phyloP scores from a whole-genome alignment of 1,139 yeast genomes.

The Lodderomyces orthopsilosis region DNA sequence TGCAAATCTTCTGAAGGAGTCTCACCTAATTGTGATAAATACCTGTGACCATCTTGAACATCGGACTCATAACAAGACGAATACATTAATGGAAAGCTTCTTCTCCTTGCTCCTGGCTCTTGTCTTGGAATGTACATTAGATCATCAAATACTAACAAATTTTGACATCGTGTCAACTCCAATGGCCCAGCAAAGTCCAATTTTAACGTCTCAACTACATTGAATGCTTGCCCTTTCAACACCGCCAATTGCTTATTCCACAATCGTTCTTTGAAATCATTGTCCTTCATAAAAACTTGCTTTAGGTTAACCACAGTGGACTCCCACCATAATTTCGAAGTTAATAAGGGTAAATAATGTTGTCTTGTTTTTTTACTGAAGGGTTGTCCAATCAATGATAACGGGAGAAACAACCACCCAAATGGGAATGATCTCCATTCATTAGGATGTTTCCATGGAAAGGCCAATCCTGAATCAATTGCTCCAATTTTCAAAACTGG shows the following conservation, averaged over 20 bases:
- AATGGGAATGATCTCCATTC: slow-evolving; percentile 81
- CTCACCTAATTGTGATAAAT: not conserved
- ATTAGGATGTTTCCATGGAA: slow-evolving; percentile 84
- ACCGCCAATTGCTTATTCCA: slow-evolving; percentile 71
- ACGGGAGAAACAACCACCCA: slow-evolving; percentile 74
- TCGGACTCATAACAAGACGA: slow-evolving; percentile 11
- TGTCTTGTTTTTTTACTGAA: slow-evolving; percentile 55
- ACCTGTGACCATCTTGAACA: slow-evolving; percentile 3
- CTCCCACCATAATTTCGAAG: slow-evolving; percentile 74
- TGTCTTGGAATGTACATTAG: slow-evolving; percentile 54
- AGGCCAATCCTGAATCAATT: slow-evolving; percentile 72
- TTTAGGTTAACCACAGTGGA: slow-evolving; percentile 48
- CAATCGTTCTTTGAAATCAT: slow-evolving; percentile 63
- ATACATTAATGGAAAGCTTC: slow-evolving; percentile 7
- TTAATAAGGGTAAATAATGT: slow-evolving; percentile 58
- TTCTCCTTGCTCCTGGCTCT: slow-evolving; percentile 7
- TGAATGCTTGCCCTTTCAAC: slow-evolving; percentile 76
- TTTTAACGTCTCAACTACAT: slow-evolving; percentile 65
- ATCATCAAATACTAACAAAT: slow-evolving; percentile 61
- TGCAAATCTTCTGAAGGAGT: slow-evolving; percentile 12
- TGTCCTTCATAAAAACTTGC: slow-evolving; percentile 51
- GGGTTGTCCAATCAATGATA: slow-evolving; percentile 64
- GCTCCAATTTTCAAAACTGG: slow-evolving; percentile 64
- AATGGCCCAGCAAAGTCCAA: slow-evolving; percentile 62
- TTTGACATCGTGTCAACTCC: slow-evolving; percentile 59